Evolutionary conservation across 2,329 filamentous ascomycete genomes (phyloP), one percentile per base, ranked within the genome.

Genomic region (Mycogone perniciosa): DNA sequence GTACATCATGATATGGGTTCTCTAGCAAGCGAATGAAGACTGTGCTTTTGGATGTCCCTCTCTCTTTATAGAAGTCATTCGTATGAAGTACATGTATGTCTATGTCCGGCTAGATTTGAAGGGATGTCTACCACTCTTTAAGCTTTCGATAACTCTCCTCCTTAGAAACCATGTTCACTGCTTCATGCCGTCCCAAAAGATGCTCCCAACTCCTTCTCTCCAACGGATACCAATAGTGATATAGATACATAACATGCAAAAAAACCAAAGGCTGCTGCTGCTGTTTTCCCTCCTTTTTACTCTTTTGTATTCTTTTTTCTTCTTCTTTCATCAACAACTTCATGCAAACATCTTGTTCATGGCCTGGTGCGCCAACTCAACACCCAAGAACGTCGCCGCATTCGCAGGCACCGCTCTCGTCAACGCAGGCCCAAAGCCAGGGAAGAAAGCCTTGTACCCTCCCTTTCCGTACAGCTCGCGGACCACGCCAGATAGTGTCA

Each of bases 351-450:
- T 71, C 77, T 84, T 90, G 58, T 81, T 84, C 86, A 93, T 89
- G 42, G 84, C 84, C 70, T 88, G 84, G 64, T 93, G 88, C 40
- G 88, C 88, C 67, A 92, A 69, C 74, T 93, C 88, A 6, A 93
- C 88, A 8, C 88, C 88, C 62, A 91, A 71, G 63, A 99, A 99
- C 2, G 93, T 97, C 31, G 93, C 93, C 2, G 93, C 93, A 66
- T 99, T 99, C 7, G 93, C 93, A 6, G 93, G 93, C 40, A 97
- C 90, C 4, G 93, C 93, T 70, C 93, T 84, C 8, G 90, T 87
- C 66, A 99, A 79, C 3, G 93, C 93, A 2, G 93, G 93, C 0
- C 89, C 92, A 60, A 99, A 90, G 27, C 93, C 93, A 5, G 93
- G 93, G 81, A 99, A 99, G 76, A 99, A 99, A 2, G 93, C 91